Conservation (phyloP, 164 flowering plant species). For the Berberis thunbergii region DNA sequence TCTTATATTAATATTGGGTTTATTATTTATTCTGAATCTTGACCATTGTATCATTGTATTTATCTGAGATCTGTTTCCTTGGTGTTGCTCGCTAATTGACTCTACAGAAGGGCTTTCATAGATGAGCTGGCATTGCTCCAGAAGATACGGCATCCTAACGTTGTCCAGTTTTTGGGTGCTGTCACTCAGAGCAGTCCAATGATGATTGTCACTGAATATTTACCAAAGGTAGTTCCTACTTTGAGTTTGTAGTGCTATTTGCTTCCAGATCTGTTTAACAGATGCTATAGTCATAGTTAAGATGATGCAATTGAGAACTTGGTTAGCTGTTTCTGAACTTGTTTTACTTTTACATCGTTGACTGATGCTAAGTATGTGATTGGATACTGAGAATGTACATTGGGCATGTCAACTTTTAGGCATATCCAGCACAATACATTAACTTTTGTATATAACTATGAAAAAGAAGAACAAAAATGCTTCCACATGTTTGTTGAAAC, state of each 20-base stretch:
- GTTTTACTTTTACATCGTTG: too few relatives aligned
- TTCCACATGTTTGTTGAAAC: too few relatives aligned
- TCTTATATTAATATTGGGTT: background rate
- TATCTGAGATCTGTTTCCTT: background rate
- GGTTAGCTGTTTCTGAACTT: too few relatives aligned
- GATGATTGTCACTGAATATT: constrained; percentile 98
- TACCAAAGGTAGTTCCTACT: constrained; percentile 60
- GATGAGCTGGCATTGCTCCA: constrained; percentile 94
- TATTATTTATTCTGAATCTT: constrained; percentile 3
- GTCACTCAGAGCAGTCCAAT: constrained; percentile 97
- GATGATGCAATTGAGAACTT: too few relatives aligned
- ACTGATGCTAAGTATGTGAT: too few relatives aligned
- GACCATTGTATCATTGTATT: background rate
- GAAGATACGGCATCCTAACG: constrained; percentile 92
- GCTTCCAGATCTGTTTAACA: too few relatives aligned
- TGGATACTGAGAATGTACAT: too few relatives aligned
- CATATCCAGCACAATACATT: too few relatives aligned
- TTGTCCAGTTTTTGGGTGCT: constrained; percentile 96
- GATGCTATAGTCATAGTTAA: too few relatives aligned
- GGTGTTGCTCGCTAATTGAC: constrained; percentile 3
- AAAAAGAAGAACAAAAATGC: too few relatives aligned
- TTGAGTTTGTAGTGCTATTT: background rate
- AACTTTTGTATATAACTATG: too few relatives aligned
- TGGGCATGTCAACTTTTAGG: too few relatives aligned
- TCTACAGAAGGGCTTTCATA: constrained; percentile 63